phyloP scores from a whole-genome alignment of 108 stramenopile species.

The Nannochloropsis gaditana region DNA sequence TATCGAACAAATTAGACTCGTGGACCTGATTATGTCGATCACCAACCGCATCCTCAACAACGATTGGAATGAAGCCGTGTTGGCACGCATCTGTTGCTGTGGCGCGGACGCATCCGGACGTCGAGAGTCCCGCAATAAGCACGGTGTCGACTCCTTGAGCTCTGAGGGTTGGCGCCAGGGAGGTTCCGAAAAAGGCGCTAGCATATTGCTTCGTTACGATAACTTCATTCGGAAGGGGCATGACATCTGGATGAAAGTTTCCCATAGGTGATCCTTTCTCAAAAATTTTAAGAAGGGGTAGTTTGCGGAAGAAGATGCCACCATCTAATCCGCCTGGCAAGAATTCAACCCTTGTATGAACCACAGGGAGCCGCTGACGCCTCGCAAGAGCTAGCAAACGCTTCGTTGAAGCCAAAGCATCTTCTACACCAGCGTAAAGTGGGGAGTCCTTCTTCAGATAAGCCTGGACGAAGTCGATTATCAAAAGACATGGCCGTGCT shows the following conservation, averaged over 20 bases:
- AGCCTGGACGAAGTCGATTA: neutral
- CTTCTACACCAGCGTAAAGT: neutral
- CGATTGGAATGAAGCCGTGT: neutral
- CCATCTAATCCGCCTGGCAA: neutral
- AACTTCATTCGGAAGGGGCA: neutral
- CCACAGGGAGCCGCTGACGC: neutral
- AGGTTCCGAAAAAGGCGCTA: neutral
- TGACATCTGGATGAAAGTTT: neutral
- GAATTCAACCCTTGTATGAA: conserved; percentile 18
- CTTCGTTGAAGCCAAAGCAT: neutral
- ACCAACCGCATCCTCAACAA: neutral
- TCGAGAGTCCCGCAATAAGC: neutral
- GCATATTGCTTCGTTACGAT: neutral
- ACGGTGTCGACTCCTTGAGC: neutral
- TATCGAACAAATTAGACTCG: conserved; percentile 7
- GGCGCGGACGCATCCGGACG: conserved; percentile 15
- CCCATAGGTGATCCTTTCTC: neutral
- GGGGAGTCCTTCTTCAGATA: neutral
- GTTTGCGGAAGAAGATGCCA: conserved; percentile 17
- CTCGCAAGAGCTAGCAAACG: conserved; percentile 5
- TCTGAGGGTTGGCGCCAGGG: neutral
- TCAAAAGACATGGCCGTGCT: neutral
- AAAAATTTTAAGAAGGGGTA: neutral
- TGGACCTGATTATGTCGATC: conserved; percentile 7
- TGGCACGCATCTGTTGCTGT: conserved; percentile 12